Percentiles rank a stretch among this genome's conserved stretches.
Evolutionary conservation across 257 asterid species (phyloP).

Genomic region (Solanum lignicaule): DNA sequence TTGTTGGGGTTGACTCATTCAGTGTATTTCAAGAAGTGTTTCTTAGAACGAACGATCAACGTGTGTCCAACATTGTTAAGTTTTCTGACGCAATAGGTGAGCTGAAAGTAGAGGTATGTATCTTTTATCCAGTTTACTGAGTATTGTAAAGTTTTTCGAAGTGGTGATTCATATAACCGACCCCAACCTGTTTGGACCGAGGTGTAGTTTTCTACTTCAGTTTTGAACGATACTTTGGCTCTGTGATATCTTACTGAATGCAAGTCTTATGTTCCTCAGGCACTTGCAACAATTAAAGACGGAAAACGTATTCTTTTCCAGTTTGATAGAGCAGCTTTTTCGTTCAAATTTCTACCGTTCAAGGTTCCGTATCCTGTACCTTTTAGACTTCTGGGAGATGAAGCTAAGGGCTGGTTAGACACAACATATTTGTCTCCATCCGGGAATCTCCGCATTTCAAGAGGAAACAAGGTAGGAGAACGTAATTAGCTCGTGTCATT

Average conservation of each 20-base stretch:
- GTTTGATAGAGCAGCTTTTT: constrained; percentile 87
- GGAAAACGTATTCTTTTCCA: constrained; percentile 63
- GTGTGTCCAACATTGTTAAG: constrained; percentile 77
- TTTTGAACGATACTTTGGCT: background rate
- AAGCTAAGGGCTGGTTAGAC: constrained; percentile 96
- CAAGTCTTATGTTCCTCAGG: constrained; percentile 22
- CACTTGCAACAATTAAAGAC: constrained; percentile 62
- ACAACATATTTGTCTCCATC: constrained; percentile 84
- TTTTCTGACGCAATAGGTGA: constrained; percentile 74
- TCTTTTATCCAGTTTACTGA: background rate
- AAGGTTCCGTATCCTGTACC: constrained; percentile 95
- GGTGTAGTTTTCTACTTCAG: background rate
- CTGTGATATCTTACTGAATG: background rate
- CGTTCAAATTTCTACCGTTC: constrained; percentile 76
- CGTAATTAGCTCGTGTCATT: background rate
- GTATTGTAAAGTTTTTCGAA: background rate
- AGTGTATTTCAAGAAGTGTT: constrained; percentile 82
- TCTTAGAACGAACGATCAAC: constrained; percentile 64
- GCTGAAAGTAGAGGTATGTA: constrained; percentile 82
- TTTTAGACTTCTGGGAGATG: constrained; percentile 86
- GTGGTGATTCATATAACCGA: background rate
- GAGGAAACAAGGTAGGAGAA: constrained; percentile 79
- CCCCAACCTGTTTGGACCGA: background rate
- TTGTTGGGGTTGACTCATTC: constrained; percentile 87
- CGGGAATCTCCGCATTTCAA: constrained; percentile 77